Conservation (phyloP, 2,329 filamentous ascomycete species). For the Periconia sp. region DNA sequence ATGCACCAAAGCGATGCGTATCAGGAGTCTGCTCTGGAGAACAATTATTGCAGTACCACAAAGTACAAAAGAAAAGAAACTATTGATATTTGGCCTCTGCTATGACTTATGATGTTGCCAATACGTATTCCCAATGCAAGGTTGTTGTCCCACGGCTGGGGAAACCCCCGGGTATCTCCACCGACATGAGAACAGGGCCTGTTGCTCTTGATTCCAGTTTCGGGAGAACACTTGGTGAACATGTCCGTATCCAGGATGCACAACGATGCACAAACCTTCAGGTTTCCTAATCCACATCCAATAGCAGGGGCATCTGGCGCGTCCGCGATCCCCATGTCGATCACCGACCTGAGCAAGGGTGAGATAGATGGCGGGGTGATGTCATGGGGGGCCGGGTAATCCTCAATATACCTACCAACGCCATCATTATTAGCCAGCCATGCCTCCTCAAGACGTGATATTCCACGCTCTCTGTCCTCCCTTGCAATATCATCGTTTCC, state of each 20-base stretch:
- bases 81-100: too few species aligned
- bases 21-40: neutral
- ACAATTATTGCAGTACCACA: neutral
- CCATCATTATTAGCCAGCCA: conserved; percentile 27
- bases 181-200: neutral
- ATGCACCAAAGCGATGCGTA: neutral
- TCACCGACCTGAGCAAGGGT: conserved; percentile 9
- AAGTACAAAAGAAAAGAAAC: too few species aligned
- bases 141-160: neutral
- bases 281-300: neutral
- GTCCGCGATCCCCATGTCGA: conserved; percentile 12
- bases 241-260: neutral
- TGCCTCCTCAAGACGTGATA: conserved; percentile 12
- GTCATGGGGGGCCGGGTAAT: conserved; percentile 23
- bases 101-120: neutral
- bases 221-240: conserved; percentile 1
- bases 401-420: conserved; percentile 8
- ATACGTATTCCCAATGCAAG: neutral
- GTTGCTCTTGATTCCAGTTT: neutral
- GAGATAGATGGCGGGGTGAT: conserved; percentile 21
- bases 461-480: neutral
- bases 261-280: neutral
- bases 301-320: neutral
- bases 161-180: neutral
- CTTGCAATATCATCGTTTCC: neutral